These are phyloP conservation scores for Annulohypoxylon moriforme DNA, from an alignment of 495 filamentous ascomycete genomes.

Conservation along the genomic window DNA sequence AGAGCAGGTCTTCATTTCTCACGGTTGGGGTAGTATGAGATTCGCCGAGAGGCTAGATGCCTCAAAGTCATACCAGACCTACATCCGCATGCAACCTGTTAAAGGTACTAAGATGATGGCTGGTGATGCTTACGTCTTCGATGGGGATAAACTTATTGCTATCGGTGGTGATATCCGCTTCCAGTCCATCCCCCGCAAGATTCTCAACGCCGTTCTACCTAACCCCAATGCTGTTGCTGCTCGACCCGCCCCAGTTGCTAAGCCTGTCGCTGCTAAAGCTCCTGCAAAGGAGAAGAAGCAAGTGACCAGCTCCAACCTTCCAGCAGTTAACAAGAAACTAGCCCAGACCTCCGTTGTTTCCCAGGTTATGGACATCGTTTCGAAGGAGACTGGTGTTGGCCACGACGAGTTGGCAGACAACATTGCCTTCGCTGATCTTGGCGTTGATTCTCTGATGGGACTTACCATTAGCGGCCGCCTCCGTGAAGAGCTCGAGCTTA, in stretches of 20 bases:
- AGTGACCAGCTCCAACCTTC: constrained; percentile 55
- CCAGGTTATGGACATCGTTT: constrained; percentile 71
- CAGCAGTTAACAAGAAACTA: constrained; percentile 57
- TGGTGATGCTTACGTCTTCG: constrained; percentile 74
- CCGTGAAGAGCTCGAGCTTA: constrained; percentile 67
- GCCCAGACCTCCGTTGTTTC: constrained; percentile 49
- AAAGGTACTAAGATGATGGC: constrained; percentile 61
- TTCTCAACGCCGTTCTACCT: constrained; percentile 74
- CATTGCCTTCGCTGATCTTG: constrained; percentile 65
- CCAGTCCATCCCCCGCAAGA: constrained; percentile 71
- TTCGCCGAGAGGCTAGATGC: constrained; percentile 72
- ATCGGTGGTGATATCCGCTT: constrained; percentile 68
- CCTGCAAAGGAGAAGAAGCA: constrained; percentile 57
- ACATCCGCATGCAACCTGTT: constrained; percentile 75
- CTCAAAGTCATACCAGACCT: constrained; percentile 74
- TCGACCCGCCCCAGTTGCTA: constrained; percentile 54
- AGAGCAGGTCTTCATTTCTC: constrained; percentile 78
- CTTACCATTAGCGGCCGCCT: constrained; percentile 65
- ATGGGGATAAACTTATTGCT: constrained; percentile 69
- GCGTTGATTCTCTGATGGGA: constrained; percentile 71
- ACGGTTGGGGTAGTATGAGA: constrained; percentile 81
- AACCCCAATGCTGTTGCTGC: constrained; percentile 60
- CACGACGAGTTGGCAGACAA: constrained; percentile 68
- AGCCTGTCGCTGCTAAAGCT: constrained; percentile 55
- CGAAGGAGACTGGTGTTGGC: constrained; percentile 72